Percentiles rank a stretch among this genome's conserved stretches.
Conservation (phyloP, 176 grass and related monocot species). For the Chrysopogon serrulatus region DNA sequence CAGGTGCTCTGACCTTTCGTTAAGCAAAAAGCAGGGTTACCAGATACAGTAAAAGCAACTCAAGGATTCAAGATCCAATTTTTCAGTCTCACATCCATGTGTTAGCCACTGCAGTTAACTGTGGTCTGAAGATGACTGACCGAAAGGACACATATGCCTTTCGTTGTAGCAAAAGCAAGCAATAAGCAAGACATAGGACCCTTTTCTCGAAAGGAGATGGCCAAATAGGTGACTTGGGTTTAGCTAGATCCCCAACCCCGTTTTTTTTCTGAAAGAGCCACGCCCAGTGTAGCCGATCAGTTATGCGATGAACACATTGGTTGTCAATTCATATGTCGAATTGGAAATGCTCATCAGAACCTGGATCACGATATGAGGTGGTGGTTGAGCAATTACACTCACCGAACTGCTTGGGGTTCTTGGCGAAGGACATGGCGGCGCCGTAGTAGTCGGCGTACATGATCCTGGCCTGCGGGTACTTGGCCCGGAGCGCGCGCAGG, state of each 20-base stretch:
- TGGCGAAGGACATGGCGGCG: slow-evolving; percentile 67
- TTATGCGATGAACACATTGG: background rate
- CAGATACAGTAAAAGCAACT: background rate
- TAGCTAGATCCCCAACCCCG: background rate
- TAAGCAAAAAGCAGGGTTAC: background rate
- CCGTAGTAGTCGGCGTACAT: slow-evolving; percentile 90
- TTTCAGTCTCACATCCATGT: background rate
- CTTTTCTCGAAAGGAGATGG: slow-evolving; percentile 18
- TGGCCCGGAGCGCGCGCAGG: slow-evolving; percentile 46
- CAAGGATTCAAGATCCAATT: background rate
- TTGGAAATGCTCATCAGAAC: background rate
- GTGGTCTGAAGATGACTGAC: background rate
- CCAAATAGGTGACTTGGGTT: background rate
- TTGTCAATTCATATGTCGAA: no score
- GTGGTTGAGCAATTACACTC: background rate
- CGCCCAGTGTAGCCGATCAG: background rate
- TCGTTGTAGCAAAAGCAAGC: background rate
- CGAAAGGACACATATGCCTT: background rate
- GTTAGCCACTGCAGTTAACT: slow-evolving; percentile 7
- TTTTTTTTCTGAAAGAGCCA: background rate
- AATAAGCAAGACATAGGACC: background rate
- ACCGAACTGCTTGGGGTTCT: slow-evolving; percentile 78
- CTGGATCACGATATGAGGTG: background rate
- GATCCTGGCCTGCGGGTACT: slow-evolving; percentile 56
- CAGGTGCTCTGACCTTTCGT: background rate